phyloP scores from a whole-genome alignment of 805 yeast genomes.

The Saccharomycopsis fibuligera region DNA sequence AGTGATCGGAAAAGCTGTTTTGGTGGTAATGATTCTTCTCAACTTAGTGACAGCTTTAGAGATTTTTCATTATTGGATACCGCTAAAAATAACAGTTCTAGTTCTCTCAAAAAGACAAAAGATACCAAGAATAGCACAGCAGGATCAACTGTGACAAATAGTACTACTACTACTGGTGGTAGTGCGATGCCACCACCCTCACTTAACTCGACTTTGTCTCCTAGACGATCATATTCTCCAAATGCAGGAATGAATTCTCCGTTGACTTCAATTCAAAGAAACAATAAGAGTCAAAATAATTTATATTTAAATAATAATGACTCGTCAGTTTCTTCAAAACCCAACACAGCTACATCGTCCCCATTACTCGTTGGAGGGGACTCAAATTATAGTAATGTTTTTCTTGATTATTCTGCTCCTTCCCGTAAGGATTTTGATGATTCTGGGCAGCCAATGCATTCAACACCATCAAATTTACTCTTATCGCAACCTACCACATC shows the following conservation, averaged over 20 bases:
- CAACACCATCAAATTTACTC: slow-evolving; percentile 21
- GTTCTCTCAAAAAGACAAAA: slow-evolving; percentile 23
- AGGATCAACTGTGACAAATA: too few relatives aligned
- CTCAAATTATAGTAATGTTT: slow-evolving; percentile 11
- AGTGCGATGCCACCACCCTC: too few relatives aligned
- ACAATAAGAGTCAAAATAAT: slow-evolving; percentile 25
- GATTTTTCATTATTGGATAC: slow-evolving; percentile 21
- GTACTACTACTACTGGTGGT: slow-evolving; percentile 1
- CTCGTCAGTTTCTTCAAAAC: slow-evolving; percentile 20
- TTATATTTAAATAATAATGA: slow-evolving; percentile 24
- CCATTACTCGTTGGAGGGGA: slow-evolving; percentile 52
- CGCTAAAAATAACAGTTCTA: slow-evolving; percentile 23
- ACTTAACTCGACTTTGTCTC: slow-evolving; percentile 28
- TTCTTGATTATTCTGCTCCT: slow-evolving; percentile 11
- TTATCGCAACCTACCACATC: slow-evolving; percentile 10
- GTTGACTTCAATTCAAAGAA: slow-evolving; percentile 56
- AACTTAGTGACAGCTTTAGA: slow-evolving; percentile 13
- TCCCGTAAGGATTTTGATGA: slow-evolving; percentile 14
- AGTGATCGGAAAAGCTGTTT: slow-evolving; percentile 13
- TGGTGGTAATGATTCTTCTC: slow-evolving; percentile 6
- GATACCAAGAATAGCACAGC: too few relatives aligned
- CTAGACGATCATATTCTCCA: slow-evolving; percentile 54
- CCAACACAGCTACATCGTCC: slow-evolving; percentile 34
- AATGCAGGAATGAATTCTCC: slow-evolving; percentile 40
- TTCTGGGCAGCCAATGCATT: not conserved